Evolutionary conservation across 2,329 filamentous ascomycete genomes (phyloP).

Genomic region (Piedraia hortae): DNA sequence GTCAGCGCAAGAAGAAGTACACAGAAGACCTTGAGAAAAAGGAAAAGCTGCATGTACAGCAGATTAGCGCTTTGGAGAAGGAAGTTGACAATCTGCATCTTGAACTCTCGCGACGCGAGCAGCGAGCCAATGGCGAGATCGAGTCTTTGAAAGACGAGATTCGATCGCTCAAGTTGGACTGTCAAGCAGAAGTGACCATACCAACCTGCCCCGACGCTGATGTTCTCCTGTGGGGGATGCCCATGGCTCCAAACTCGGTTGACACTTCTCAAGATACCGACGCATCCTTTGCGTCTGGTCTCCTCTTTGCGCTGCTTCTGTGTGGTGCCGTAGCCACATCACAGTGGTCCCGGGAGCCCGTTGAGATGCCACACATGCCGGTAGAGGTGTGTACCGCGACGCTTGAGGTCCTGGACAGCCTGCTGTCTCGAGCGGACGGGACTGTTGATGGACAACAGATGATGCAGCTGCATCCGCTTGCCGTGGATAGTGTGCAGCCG

Average conservation of each 20-base stretch:
- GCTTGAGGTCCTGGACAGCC: constrained; percentile 48
- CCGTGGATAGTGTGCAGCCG: too few relatives aligned
- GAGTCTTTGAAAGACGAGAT: constrained; percentile 60
- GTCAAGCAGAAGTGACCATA: constrained; percentile 74
- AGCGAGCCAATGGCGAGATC: constrained; percentile 47
- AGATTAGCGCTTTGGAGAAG: constrained; percentile 55
- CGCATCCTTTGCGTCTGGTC: constrained; percentile 43
- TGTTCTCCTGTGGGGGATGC: too few relatives aligned
- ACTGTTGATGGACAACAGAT: too few relatives aligned
- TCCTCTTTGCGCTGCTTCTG: constrained; percentile 86
- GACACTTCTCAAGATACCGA: too few relatives aligned
- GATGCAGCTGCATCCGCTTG: too few relatives aligned
- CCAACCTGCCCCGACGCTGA: constrained; percentile 4
- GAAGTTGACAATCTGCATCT: constrained; percentile 40
- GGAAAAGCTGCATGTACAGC: constrained; percentile 66
- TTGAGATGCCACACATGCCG: constrained; percentile 48
- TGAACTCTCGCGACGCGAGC: constrained; percentile 16
- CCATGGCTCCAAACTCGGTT: too few relatives aligned
- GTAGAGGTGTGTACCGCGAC: constrained; percentile 59
- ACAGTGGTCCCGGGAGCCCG: constrained; percentile 42
- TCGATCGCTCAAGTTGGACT: constrained; percentile 64
- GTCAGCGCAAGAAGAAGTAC: constrained; percentile 93
- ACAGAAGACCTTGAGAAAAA: constrained; percentile 90
- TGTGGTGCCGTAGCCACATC: constrained; percentile 91
- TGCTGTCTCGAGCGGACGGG: constrained; percentile 13